Percentiles rank a stretch among this genome's conserved stretches.
Conservation (phyloP, 2,329 filamentous ascomycete species). For the Fusarium napiforme region DNA sequence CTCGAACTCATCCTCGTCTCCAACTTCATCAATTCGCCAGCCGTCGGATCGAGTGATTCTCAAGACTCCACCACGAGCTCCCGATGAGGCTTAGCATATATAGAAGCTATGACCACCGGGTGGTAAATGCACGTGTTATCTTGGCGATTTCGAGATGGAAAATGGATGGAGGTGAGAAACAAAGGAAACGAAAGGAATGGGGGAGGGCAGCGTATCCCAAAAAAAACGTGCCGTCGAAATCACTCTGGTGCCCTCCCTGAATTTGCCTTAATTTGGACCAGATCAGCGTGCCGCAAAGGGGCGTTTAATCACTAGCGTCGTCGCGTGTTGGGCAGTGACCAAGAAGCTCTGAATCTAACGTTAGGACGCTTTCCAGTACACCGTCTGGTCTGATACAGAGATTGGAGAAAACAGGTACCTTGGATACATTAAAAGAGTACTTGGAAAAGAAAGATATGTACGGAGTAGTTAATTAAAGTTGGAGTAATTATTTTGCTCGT, state of each 20-base stretch:
- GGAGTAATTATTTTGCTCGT: not conserved
- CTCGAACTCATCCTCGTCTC: conserved; percentile 10
- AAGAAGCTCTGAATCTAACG: conserved; percentile 5
- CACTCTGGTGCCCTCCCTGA: conserved; percentile 18
- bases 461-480: not conserved
- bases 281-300: conserved; percentile 35
- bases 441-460: not conserved
- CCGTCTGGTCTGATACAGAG: not conserved
- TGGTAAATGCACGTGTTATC: conserved; percentile 37
- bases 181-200: conserved; percentile 4
- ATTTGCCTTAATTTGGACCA: conserved; percentile 16
- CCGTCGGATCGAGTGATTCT: conserved; percentile 15
- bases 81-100: conserved; percentile 43
- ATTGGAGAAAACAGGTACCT: not conserved
- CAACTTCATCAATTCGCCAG: conserved; percentile 16
- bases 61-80: conserved; percentile 22
- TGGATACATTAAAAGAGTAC: not conserved
- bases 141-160: conserved; percentile 22
- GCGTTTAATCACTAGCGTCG: conserved; percentile 3
- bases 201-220: conserved; percentile 10
- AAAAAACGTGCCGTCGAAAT: conserved; percentile 6
- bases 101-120: conserved; percentile 46
- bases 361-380: not conserved
- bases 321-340: conserved; percentile 39
- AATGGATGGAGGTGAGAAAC: not conserved